These are phyloP conservation scores for Solanum dulcamara DNA, from an alignment of 257 asterid genomes.

Conservation along the genomic window DNA sequence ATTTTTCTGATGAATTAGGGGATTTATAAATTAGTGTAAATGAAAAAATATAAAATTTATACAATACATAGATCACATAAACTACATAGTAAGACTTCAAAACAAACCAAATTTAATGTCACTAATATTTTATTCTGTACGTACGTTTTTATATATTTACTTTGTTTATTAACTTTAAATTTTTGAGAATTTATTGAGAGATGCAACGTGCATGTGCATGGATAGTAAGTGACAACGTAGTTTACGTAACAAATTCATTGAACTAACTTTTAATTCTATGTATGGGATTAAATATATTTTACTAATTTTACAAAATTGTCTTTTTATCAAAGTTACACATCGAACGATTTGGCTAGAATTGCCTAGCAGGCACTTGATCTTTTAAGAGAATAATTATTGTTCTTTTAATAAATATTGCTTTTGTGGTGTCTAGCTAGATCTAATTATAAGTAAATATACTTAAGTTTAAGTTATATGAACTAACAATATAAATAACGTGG, in stretches of 20 bases:
- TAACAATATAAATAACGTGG: not conserved
- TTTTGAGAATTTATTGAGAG: not conserved
- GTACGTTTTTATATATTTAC: not conserved
- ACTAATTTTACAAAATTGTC: not conserved
- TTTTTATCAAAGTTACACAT: not conserved
- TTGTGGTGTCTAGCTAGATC: too few species aligned
- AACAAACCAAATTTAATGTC: not conserved
- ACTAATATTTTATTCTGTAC: not conserved
- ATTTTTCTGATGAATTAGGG: too few species aligned
- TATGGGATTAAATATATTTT: not conserved
- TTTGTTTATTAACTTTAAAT: not conserved
- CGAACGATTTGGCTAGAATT: not conserved
- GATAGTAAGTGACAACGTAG: not conserved
- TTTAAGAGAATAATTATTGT: too few species aligned
- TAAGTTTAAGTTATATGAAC: not conserved
- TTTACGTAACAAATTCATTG: conserved; percentile 1
- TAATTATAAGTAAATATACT: too few species aligned
- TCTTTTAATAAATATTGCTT: too few species aligned
- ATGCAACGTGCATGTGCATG: not conserved
- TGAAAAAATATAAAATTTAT: too few species aligned
- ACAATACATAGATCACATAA: not conserved
- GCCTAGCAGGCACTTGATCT: not conserved
- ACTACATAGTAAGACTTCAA: not conserved
- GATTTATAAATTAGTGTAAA: not conserved
- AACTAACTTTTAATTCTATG: not conserved